Evolutionary conservation across 2,329 filamentous ascomycete species (phyloP), one percentile per base, ranked within the genome.

Genomic region (Penicillium sp.): DNA sequence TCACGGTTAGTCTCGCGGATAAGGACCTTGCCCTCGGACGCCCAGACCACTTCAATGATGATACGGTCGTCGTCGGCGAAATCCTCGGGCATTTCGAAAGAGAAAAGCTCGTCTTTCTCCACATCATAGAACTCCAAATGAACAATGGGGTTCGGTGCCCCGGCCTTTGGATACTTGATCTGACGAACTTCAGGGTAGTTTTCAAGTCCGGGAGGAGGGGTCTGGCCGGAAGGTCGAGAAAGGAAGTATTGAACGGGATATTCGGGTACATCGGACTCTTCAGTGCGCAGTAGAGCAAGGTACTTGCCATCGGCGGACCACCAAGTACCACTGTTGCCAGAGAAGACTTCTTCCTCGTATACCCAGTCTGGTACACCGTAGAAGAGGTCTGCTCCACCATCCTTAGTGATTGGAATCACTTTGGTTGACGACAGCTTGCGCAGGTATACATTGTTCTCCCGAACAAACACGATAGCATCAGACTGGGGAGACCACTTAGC

Each of bases 341-440:
- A 69, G 52, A 97, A 87, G 3, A 95, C 88, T 66, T 95, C 89
- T 59, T 86, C 82, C 63, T 94, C 88, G 61, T 95, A 95, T 0
- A 97, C 93, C 93, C 93, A 98, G 67, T 98, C 94, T 0, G 93
- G 93, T 16, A 96, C 82, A 14, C 93, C 93, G 60, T 98, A 96
- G 69, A 98, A 98, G 49, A 93, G 81, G 58, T 97, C 83, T 0
- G 82, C 75, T 0, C 91, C 88, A 10, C 94, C 93, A 63, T 98
- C 91, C 44, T 76, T 81, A 1, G 93, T 97, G 58, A 98, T 85
- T 51, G 85, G 81, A 4, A 78, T 76, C 4, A 88, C 78, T 13
- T 77, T 70, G 16, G 80, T 72, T 3, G 77, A 79, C 10, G 77
- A 71, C 24, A 87, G 60, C 43, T 81, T 82, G 42, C 93, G 84